Evolutionary conservation across 176 grass and related monocot genomes (phyloP), one percentile per base, ranked within the genome.

Genomic region (Calamus simplicifolius): DNA sequence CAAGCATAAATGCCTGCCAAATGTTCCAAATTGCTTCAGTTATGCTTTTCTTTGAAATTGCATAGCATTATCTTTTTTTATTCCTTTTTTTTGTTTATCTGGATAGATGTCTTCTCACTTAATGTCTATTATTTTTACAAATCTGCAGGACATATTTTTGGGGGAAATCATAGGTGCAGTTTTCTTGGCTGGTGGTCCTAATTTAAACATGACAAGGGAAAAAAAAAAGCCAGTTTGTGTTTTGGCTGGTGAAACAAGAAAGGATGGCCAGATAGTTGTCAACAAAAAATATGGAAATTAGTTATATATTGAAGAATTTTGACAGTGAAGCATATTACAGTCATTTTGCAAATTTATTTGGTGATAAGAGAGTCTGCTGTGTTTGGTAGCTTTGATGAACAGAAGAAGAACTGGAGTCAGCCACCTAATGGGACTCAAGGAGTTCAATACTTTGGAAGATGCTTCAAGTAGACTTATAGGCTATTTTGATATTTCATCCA

Each of bases 81-180:
- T 23, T 23, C 21, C 21, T 23, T 6, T 13, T 43, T 43, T 13
- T 43, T 43, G 35, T 43, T 43, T 12, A 10, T 43, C 12, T 43
- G 3, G 8, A 43, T 43, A 43, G 8, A 43, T 43, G 35, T 43
- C 35, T 38, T 6, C 35, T 38, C 12, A 8, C 35, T 38, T 38
- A 38, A 38, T 38, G 12, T 38, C 35, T 38, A 7, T 12, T 38
- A 12, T 10, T 38, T 38, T 38, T 38, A 8, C 35, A 38, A 38
- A 38, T 38, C 35, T 38, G 35, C 59, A 89, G 86, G 78, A 89
- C 21, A 76, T 79, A 59, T 85, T 89, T 82, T 17, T 85, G 25
- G 78, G 78, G 50, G 86, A 89, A 82, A 19, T 89, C 67, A 68
- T 89, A 50, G 86, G 86, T 55, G 81, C 81, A 16, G 75, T 82